Percentiles rank a stretch among this genome's conserved stretches.
Evolutionary conservation across 192 early-diverging fungal genomes (phyloP).

Genomic region (Linnemannia zychae): DNA sequence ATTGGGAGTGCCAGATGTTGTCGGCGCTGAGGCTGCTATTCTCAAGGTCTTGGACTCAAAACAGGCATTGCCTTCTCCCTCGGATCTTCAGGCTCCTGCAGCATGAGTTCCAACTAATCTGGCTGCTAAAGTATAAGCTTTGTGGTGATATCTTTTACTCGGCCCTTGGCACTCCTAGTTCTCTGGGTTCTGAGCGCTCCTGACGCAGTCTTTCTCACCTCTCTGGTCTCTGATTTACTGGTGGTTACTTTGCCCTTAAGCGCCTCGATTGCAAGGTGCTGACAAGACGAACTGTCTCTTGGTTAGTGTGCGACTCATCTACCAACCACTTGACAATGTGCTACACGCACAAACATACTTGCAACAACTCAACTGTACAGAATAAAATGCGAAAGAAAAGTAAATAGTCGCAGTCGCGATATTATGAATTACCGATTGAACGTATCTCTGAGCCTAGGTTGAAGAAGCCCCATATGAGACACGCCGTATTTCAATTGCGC

Average conservation of each 20-base stretch:
- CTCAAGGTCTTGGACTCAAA: not conserved
- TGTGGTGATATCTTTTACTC: not conserved
- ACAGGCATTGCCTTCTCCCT: not conserved
- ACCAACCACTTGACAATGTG: not conserved
- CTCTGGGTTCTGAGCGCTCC: not conserved
- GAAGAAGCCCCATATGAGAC: too few species aligned
- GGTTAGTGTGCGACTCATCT: not conserved
- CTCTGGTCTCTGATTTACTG: not conserved
- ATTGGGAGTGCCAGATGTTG: not conserved
- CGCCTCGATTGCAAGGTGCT: not conserved
- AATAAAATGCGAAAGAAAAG: too few species aligned
- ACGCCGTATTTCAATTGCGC: too few species aligned
- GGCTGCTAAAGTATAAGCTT: not conserved
- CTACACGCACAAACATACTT: not conserved
- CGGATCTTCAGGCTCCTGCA: not conserved
- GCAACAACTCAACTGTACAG: not conserved
- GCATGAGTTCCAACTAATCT: not conserved
- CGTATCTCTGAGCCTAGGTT: too few species aligned
- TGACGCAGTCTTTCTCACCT: not conserved
- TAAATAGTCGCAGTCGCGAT: too few species aligned
- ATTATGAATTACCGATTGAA: too few species aligned
- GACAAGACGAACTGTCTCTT: not conserved
- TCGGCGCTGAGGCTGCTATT: not conserved
- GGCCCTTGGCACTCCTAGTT: not conserved
- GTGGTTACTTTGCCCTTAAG: not conserved